Conservation (phyloP, 306 rosid species). For the Rosa lucieae region DNA sequence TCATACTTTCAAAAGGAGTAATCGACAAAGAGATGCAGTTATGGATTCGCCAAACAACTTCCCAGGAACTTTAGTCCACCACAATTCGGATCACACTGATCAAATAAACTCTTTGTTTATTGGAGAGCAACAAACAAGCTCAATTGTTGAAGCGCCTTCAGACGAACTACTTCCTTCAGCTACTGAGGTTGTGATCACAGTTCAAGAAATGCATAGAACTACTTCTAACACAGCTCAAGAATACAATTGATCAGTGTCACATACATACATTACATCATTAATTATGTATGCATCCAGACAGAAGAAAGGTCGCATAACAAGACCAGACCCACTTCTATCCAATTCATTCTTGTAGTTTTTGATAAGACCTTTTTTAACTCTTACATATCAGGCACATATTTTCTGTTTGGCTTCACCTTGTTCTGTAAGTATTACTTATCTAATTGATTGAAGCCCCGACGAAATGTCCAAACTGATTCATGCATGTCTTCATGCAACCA, state of each 20-base stretch:
- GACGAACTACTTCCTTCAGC: not conserved
- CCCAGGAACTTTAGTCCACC: not conserved
- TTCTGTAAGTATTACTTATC: no score
- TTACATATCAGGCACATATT: no score
- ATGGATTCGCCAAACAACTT: not conserved
- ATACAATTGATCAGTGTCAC: not conserved
- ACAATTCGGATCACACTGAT: not conserved
- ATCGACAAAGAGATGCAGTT: not conserved
- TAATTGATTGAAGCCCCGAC: no score
- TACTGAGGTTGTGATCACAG: not conserved
- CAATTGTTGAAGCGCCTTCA: not conserved
- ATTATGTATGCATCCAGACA: no score
- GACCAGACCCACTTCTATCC: not conserved
- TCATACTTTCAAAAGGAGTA: not conserved
- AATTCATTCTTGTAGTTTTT: not conserved
- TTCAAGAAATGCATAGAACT: not conserved
- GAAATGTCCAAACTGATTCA: no score
- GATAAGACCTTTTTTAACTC: no score
- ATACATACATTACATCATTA: not conserved
- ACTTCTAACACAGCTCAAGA: not conserved
- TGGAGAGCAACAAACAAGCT: not conserved
- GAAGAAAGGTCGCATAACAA: not conserved
- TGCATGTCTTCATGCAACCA: no score
- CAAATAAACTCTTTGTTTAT: not conserved
- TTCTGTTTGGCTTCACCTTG: no score